Percentiles rank a stretch among this genome's conserved stretches.
phyloP scores from a whole-genome alignment of 176 grass and related monocot species.

The Oryza officinalis region DNA sequence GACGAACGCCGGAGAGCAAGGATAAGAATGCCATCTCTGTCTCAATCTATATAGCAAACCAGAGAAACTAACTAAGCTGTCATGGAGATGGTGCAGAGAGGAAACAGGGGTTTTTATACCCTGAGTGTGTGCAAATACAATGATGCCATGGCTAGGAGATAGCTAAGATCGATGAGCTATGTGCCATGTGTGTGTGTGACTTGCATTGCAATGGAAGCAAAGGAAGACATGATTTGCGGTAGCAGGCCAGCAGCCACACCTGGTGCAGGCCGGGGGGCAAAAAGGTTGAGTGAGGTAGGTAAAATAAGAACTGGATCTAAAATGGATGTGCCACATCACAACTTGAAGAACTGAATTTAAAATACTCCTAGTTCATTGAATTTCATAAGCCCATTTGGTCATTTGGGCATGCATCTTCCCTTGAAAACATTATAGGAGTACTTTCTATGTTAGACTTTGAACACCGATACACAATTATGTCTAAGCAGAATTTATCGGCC shows the following conservation, averaged over 20 bases:
- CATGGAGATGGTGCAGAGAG: not conserved
- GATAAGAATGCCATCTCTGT: constrained; percentile 13
- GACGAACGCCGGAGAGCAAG: not conserved
- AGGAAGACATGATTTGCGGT: constrained; percentile 23
- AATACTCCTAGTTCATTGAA: no score
- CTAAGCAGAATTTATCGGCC: not conserved
- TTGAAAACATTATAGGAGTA: no score
- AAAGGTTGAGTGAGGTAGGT: not conserved
- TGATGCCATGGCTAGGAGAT: not conserved
- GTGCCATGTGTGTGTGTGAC: not conserved
- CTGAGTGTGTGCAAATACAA: not conserved
- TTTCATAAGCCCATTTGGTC: no score
- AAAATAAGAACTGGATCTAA: not conserved
- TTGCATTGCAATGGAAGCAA: constrained; percentile 59
- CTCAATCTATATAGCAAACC: not conserved
- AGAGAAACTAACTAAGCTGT: not conserved
- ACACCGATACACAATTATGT: not conserved
- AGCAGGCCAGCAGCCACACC: not conserved
- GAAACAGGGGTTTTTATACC: not conserved
- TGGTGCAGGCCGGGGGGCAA: not conserved
- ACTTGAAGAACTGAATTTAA: not conserved
- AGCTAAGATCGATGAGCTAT: not conserved
- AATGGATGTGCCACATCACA: no score
- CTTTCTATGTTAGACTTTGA: no score
- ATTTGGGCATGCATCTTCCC: no score